Percentiles rank a stretch among this genome's conserved stretches.
Evolutionary conservation across 768 basidiomycete species (phyloP).

Genomic region (Amanita polypyramis): DNA sequence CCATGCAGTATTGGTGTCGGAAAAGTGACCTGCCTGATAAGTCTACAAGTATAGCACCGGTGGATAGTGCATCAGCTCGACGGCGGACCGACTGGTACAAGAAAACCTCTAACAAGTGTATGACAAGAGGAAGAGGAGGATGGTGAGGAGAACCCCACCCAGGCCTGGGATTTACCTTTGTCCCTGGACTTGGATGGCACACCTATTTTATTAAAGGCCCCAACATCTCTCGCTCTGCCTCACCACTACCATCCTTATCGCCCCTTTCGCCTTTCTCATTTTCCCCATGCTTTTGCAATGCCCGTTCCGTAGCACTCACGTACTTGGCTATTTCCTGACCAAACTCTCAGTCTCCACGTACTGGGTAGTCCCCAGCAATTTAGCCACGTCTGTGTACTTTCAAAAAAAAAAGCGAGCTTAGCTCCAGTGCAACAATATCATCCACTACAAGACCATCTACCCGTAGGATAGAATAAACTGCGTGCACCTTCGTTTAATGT

Average conservation of each 20-base stretch:
- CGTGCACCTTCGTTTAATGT: conserved; percentile 34
- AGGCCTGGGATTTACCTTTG: no score
- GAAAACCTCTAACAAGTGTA: no score
- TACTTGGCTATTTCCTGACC: conserved; percentile 48
- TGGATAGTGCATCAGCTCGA: conserved; percentile 37
- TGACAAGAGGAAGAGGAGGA: no score
- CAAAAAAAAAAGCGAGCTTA: conserved; percentile 19
- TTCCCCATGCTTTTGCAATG: conserved; percentile 35
- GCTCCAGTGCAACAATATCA: conserved; percentile 38
- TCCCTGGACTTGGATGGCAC: no score
- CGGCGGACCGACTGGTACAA: no score
- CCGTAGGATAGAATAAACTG: conserved; percentile 43
- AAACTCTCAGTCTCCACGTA: conserved; percentile 38
- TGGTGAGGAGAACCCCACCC: no score
- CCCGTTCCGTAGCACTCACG: conserved; percentile 49
- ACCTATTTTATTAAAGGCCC: no score
- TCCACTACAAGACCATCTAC: conserved; percentile 39
- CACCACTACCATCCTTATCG: no score
- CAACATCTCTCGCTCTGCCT: no score
- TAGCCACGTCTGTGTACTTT: conserved; percentile 26
- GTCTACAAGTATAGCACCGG: conserved; percentile 56
- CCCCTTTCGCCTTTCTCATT: conserved; percentile 25
- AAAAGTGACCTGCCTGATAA: conserved; percentile 35
- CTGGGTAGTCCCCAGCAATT: conserved; percentile 42
- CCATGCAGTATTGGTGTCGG: conserved; percentile 47